Evolutionary conservation across 1,139 yeast genomes (phyloP), one percentile per base, ranked within the genome.

Genomic region (Williopsis jadinii): DNA sequence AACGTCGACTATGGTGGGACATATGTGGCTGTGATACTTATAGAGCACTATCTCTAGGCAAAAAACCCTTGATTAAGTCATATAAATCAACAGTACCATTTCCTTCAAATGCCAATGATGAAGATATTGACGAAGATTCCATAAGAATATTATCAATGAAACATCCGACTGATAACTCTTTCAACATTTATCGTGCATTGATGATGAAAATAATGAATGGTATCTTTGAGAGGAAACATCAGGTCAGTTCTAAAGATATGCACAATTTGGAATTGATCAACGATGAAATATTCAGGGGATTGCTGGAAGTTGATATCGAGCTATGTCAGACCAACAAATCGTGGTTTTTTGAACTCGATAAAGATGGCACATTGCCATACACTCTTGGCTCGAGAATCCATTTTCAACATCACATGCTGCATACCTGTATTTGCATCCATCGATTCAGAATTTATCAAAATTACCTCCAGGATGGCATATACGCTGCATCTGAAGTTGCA

Each of bases 1-100:
- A 56, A 32, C 54, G 62, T 44, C 51, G 64, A 36, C 41, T 60
- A 3, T 61, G 64, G 64, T 61, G 64, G 64, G 63, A 60, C 40
- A 49, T 61, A 11, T 56, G 61, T 44, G 61, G 63, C 6, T 60
- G 63, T 47, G 64, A 61, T 38, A 53, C 62, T 1, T 58, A 49
- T 41, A 54, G 56, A 31, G 54, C 64, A 1, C 43, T 60, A 14
- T 55, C 62, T 10, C 35, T 58, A 11, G 61, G 60, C 34, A 44
- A 54, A 4, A 59, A 58, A 28, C 61, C 62, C 1, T 30, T 47
- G 28, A 52, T 60, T 10, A 46, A 50, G 8, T 56, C 63, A 3
- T 54, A 50, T 36, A 41, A 38, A 27, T 53, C 61, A n/a, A 32
- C 33, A 1, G 63, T 59, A 1, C 62, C 65, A 11, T 52, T 55